Evolutionary conservation across 2,329 filamentous ascomycete species (phyloP), one percentile per base, ranked within the genome.

Genomic region (Pestalotiopsis sp.): DNA sequence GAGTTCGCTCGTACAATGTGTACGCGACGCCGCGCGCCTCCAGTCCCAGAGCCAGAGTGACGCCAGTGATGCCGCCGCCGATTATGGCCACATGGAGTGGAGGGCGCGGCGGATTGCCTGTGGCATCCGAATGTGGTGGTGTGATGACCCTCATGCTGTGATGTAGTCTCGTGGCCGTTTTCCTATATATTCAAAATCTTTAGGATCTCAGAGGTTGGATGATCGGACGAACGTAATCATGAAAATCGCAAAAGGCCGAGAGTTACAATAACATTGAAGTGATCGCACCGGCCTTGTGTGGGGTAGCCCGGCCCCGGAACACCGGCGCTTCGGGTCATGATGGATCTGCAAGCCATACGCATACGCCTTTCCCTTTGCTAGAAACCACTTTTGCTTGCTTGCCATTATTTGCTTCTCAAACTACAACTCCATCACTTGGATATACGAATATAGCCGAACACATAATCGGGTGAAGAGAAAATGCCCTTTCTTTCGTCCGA

Each of bases 41-140:
- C 0, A 88, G 80, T 14, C 80, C 85, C 0, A 86, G 77, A 0
- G 84, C 84, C 0, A 87, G 79, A 17, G 82, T 80, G 11, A 87
- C 73, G 7, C 86, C 86, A 3, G 82, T 86, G 69, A 83, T 87
- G 73, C 81, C 88, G 66, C 79, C 87, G 71, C 81, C 89, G 14
- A 87, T 75, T 23, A 88, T 82, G 65, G 84, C 85, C 57, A 87
- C 72, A 57, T 73, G 75, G 45, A 78, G 69, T 52, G 45, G 45
- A 5, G 60, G 65, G 14, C 41, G 6, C 20, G 9, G 6, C 5
- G 59, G 59, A 14, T 31, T 36, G 4, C 27, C n/a, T 13, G 4
- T 39, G 12, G 31, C 17, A 23, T 56, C 52, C 4, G 67, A 49
- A 41, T 67, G 62, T 1, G 64, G 64, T 4, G 60, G 60, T 13